Evolutionary conservation across 768 basidiomycete genomes (phyloP).

Genomic region (Boletus sensibilis): DNA sequence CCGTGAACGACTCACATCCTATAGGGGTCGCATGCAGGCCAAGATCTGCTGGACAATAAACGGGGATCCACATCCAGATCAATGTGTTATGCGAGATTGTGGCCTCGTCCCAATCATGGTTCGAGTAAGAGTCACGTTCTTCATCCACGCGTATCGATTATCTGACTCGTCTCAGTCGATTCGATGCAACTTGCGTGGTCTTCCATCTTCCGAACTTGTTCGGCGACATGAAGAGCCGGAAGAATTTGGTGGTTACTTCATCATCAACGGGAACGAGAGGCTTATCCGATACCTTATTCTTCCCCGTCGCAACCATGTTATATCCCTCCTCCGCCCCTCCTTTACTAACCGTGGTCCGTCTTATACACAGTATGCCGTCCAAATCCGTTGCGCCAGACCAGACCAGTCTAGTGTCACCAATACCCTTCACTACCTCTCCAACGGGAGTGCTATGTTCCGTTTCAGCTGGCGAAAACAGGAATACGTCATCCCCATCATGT

Average conservation of each 20-base stretch:
- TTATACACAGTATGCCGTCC: constrained; percentile 91
- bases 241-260: constrained; percentile 98
- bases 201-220: constrained; percentile 87
- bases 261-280: constrained; percentile 98
- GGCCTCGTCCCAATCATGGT: constrained; percentile 97
- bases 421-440: constrained; percentile 95
- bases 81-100: constrained; percentile 75
- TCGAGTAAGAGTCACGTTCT: constrained; percentile 58
- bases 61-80: constrained; percentile 59
- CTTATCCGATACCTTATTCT: constrained; percentile 97
- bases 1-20: constrained; percentile 89
- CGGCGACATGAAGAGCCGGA: constrained; percentile 92
- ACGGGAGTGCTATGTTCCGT: constrained; percentile 93
- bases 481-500: constrained; percentile 97
- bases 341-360: constrained; percentile 92
- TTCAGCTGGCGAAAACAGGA: constrained; percentile 98
- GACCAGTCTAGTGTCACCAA: constrained; percentile 95
- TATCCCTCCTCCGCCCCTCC: constrained; percentile 86
- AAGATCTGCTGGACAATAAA: constrained; percentile 83
- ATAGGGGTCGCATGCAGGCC: constrained; percentile 85
- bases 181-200: constrained; percentile 84
- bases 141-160: neutral
- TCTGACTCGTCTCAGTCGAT: constrained; percentile 57
- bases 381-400: constrained; percentile 90
- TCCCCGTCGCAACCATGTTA: constrained; percentile 93